These are phyloP conservation scores for Elongisporangium prolatum DNA, from an alignment of 352 stramenopile species.

Conservation along the genomic window DNA sequence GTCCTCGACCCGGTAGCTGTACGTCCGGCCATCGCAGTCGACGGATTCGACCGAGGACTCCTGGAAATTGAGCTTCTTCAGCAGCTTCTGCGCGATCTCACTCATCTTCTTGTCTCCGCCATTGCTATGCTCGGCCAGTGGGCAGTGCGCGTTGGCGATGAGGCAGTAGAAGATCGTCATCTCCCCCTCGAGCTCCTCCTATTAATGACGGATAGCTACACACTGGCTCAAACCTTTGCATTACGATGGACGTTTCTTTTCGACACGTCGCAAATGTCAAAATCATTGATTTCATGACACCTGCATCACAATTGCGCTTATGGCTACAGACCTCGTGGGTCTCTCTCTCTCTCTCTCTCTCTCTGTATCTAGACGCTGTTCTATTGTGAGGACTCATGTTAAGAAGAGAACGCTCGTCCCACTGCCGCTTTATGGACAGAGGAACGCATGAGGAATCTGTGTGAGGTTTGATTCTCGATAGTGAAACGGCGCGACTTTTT, in stretches of 20 bases:
- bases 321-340: background rate
- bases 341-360: background rate
- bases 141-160: slow-evolving; percentile 75
- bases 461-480: slow-evolving; percentile 3
- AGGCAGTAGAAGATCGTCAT: slow-evolving; percentile 89
- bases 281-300: slow-evolving; percentile 1
- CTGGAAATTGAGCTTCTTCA: slow-evolving; percentile 82
- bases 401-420: no score
- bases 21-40: slow-evolving; percentile 76
- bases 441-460: background rate
- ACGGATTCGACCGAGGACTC: slow-evolving; percentile 75
- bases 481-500: slow-evolving; percentile 28
- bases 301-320: background rate
- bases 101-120: slow-evolving; percentile 82
- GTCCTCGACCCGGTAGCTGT: slow-evolving; percentile 83
- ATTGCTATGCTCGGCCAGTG: slow-evolving; percentile 79
- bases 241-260: background rate
- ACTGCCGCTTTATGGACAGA: background rate
- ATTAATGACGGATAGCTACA: background rate
- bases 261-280: slow-evolving; percentile 1
- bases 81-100: slow-evolving; percentile 81
- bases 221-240: background rate
- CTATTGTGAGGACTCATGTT: no score
- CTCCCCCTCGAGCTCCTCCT: background rate
- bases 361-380: no score